Evolutionary conservation across 1,139 yeast genomes (phyloP), one percentile per base, ranked within the genome.

Genomic region (Kluyveromyces marxianus): DNA sequence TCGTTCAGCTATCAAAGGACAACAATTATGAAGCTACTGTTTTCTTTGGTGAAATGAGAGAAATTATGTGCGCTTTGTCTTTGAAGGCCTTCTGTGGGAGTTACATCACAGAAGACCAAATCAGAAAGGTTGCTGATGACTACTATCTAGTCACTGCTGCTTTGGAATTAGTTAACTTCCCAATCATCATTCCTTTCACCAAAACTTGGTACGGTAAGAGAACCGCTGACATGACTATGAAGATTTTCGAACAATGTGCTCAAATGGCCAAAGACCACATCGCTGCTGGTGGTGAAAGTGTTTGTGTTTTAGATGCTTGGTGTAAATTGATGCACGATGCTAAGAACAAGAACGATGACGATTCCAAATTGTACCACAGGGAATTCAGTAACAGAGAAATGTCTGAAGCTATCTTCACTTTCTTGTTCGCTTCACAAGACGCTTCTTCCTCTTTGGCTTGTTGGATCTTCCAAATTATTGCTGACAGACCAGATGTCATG

Each of bases 381-480:
- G 92, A 85, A 54, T 92, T 92, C 70, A 69, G 92, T 52, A 81
- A 90, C 70, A 83, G 75, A 66, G 98, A 92, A 68, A 90, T 92
- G 58, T 86, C 96, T 32, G 97, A 92, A 71, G 95, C 95, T 46
- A 79, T 92, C 54, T 92, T 92, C 75, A 92, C 98, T 25, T 92
- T 92, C 68, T 74, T 92, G 66, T 92, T 92, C 68, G 98, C 98
- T 28, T 85, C 96, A 7, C 98, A 92, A 70, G 98, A 92, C 69
- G 98, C 98, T 31, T 85, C 97, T 5, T 88, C 97, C 3, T 87
- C 96, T n/a, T 82, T 95, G 57, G 95, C 96, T 53, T 90, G 97
- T 68, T 92, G 98, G 98, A 76, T 92, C 62, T 92, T 90, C 79
- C 98, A 92, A 73, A 77, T 88, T 57, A 83, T 89, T 47, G 90